Conservation (phyloP, 805 yeast species). For the Pichia thaimueangensis region DNA sequence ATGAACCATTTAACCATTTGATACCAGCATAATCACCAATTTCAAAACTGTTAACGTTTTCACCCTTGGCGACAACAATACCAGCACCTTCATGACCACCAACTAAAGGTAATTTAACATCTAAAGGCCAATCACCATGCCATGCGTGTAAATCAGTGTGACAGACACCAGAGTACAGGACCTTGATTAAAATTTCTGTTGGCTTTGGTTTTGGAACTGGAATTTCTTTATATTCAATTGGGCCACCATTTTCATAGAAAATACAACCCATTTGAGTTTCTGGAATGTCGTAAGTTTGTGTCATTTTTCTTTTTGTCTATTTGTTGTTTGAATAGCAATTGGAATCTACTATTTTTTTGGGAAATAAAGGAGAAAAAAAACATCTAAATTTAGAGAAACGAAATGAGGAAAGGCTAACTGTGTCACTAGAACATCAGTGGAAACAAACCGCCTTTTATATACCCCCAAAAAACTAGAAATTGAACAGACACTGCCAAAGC, state of each 20-base stretch:
- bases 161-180: slow-evolving; percentile 81
- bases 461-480: no score
- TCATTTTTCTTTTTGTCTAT: slow-evolving; percentile 30
- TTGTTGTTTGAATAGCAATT: slow-evolving; percentile 15
- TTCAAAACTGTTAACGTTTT: slow-evolving; percentile 56
- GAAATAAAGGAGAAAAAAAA: no score
- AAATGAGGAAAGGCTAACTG: no score
- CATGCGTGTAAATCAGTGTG: slow-evolving; percentile 89
- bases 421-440: no score
- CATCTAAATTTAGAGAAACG: no score
- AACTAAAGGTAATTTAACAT: slow-evolving; percentile 61
- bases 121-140: slow-evolving; percentile 85
- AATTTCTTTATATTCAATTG: slow-evolving; percentile 55
- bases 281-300: slow-evolving; percentile 48
- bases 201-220: slow-evolving; percentile 72
- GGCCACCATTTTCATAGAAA: slow-evolving; percentile 57
- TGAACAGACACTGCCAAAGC: no score
- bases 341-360: no score
- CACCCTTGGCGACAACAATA: slow-evolving; percentile 67
- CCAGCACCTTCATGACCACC: slow-evolving; percentile 90
- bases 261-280: slow-evolving; percentile 59
- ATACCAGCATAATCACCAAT: slow-evolving; percentile 75
- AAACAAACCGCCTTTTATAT: no score
- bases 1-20: slow-evolving; percentile 74
- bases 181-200: slow-evolving; percentile 66